phyloP scores from a whole-genome alignment of 805 yeast genomes.

The Ogataea kodamae region DNA sequence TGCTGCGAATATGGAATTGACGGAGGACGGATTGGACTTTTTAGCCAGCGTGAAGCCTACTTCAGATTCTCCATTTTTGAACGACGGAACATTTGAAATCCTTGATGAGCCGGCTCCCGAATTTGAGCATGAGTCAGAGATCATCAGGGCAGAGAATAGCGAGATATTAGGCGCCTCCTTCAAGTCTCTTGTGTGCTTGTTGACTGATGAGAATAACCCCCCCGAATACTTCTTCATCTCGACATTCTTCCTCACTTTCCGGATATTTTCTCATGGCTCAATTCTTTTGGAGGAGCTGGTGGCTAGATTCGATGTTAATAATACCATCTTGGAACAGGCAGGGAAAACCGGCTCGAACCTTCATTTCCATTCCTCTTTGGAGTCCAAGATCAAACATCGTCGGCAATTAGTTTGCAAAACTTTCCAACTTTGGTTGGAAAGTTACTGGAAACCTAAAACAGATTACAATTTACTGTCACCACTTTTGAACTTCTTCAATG shows the following conservation, averaged over 20 bases:
- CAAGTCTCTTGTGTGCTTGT: conserved; percentile 58
- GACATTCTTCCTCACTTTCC: conserved; percentile 72
- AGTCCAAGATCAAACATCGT: conserved; percentile 52
- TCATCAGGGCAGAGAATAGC: conserved; percentile 48
- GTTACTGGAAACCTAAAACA: conserved; percentile 71
- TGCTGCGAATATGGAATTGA: conserved; percentile 45
- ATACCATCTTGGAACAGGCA: conserved; percentile 33
- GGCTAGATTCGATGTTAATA: conserved; percentile 55
- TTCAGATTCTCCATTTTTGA: conserved; percentile 29
- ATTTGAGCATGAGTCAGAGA: conserved; percentile 38
- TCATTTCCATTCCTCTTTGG: conserved; percentile 37
- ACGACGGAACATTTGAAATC: conserved; percentile 24
- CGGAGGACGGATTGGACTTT: conserved; percentile 45
- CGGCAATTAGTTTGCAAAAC: conserved; percentile 64
- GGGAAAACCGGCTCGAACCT: conserved; percentile 15
- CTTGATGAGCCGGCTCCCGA: conserved; percentile 5
- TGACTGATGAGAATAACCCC: conserved; percentile 62
- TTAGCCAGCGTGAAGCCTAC: conserved; percentile 32
- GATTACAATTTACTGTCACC: conserved; percentile 66
- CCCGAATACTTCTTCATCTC: conserved; percentile 68
- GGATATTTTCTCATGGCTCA: conserved; percentile 63
- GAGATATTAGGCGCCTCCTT: conserved; percentile 67
- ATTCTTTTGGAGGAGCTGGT: conserved; percentile 69
- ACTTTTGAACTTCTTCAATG: conserved; percentile 74
- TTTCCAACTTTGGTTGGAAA: conserved; percentile 83